phyloP scores from a whole-genome alignment of 495 filamentous ascomycete species.

The Trichoderma reesei region DNA sequence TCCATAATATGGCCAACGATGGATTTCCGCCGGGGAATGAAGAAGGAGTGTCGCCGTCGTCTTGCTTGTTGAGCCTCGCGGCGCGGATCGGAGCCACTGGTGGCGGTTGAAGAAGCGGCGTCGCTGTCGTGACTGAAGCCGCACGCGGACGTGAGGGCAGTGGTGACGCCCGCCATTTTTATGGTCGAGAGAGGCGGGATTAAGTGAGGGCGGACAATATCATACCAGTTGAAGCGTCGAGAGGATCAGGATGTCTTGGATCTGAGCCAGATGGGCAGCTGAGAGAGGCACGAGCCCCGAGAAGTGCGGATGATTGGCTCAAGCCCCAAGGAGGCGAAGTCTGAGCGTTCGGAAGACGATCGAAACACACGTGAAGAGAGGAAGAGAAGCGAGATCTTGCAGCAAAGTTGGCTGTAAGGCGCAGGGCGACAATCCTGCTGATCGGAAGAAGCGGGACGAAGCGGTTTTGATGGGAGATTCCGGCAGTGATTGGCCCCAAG shows the following conservation, averaged over 20 bases:
- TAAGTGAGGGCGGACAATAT: neutral
- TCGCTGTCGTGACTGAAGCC: neutral
- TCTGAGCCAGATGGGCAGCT: neutral
- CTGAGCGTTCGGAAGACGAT: neutral
- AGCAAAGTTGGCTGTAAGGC: neutral
- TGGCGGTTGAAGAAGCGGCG: neutral
- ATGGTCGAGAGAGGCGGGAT: neutral
- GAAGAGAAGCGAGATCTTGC: neutral
- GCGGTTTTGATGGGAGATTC: neutral
- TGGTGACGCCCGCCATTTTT: slow-evolving; percentile 9
- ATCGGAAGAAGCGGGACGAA: slow-evolving; percentile 7
- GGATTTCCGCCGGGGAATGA: slow-evolving; percentile 48
- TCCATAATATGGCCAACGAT: slow-evolving; percentile 55
- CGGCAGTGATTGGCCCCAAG: neutral
- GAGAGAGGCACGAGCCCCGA: neutral
- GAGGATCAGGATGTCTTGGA: neutral
- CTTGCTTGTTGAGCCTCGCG: slow-evolving; percentile 21
- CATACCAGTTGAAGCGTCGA: neutral
- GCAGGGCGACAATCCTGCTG: neutral
- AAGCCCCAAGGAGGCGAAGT: neutral
- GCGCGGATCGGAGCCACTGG: slow-evolving; percentile 20
- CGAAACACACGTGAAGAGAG: neutral
- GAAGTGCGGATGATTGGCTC: neutral
- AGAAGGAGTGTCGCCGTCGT: slow-evolving; percentile 57
- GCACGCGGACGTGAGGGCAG: slow-evolving; percentile 9